A percentile compares a stretch with the other conserved stretches of the same genome.
These are phyloP conservation scores for Chlamydomonas reinhardtii DNA, from an alignment of 163 green algal species.

Conservation along the genomic window DNA sequence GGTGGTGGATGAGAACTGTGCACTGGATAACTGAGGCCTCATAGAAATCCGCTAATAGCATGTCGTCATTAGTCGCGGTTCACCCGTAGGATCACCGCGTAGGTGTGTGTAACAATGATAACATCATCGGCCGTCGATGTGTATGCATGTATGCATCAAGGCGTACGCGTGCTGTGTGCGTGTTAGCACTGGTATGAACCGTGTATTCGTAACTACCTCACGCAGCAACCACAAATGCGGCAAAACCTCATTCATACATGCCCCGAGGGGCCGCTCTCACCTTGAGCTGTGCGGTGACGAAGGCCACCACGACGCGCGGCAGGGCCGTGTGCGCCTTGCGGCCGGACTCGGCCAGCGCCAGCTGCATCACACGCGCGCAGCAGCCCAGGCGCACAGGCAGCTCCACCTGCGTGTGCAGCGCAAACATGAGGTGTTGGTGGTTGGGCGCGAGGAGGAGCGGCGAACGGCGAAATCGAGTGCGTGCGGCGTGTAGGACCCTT, in stretches of 20 bases:
- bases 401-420: slow-evolving; percentile 46
- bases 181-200: too few species aligned
- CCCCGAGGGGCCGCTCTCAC: too few species aligned
- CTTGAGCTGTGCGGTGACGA: slow-evolving; percentile 62
- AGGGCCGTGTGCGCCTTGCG: slow-evolving; percentile 47
- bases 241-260: too few species aligned
- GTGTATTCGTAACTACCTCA: too few species aligned
- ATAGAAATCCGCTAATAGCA: slow-evolving; percentile 74
- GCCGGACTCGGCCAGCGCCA: slow-evolving; percentile 20
- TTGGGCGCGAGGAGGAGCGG: too few species aligned
- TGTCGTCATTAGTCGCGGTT: slow-evolving; percentile 46
- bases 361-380: slow-evolving; percentile 58
- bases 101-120: slow-evolving; percentile 73
- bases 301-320: slow-evolving; percentile 56
- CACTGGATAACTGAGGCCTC: too few species aligned
- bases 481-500: too few species aligned
- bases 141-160: background rate
- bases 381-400: slow-evolving; percentile 48
- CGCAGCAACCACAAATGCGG: too few species aligned
- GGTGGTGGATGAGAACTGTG: too few species aligned
- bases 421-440: too few species aligned
- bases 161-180: background rate
- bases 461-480: too few species aligned
- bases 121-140: slow-evolving; percentile 59
- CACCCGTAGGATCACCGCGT: slow-evolving; percentile 41